Evolutionary conservation across 768 basidiomycete genomes (phyloP), one percentile per base, ranked within the genome.

Genomic region (Amanita exitialis): DNA sequence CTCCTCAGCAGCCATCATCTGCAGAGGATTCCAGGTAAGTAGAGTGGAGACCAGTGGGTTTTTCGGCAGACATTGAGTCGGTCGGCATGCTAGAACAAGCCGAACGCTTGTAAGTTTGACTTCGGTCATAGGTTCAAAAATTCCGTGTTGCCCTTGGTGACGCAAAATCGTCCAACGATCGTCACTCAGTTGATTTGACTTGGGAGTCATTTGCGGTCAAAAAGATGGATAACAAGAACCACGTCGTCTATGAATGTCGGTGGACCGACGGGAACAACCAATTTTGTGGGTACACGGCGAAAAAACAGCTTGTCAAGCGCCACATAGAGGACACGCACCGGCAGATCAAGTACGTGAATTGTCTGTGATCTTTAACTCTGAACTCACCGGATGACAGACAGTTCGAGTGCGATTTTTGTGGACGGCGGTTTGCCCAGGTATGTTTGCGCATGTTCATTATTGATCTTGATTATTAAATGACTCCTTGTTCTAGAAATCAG

Each of bases 231-330:
- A 47, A 47, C 28, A 55, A 56, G 23, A 64, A 62, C 30, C 52
- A 53, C 5, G 45, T 49, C 6, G 50, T 52, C 4, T 67, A 62
- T 48, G 46, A 58, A 39, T 67, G 65, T 55, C 53, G 56, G n/a
- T 66, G 63, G 59, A 49, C 59, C 58, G 51, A 59, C 55, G 50
- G 65, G 61, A 49, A 67, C 53, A 55, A 55, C 13, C 18, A 44
- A 0, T 2, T 34, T 9, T 61, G 60, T 30, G 52, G 51, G 18
- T 64, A 62, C 41, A 53, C 41, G 7, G 54, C 58, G 21, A 79
- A 80, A 59, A 82, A 79, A 62, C 82, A 83, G 60, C 70, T 82
- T 38, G 78, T 85, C 52, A 83, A 83, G 62, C 73, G 83, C 23
- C 83, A 86, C 61, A 71, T 86, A 43, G 73, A 80, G 62, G 76